Conservation (phyloP, 2,329 filamentous ascomycete genomes). For the Paracamarosporium sp. region DNA sequence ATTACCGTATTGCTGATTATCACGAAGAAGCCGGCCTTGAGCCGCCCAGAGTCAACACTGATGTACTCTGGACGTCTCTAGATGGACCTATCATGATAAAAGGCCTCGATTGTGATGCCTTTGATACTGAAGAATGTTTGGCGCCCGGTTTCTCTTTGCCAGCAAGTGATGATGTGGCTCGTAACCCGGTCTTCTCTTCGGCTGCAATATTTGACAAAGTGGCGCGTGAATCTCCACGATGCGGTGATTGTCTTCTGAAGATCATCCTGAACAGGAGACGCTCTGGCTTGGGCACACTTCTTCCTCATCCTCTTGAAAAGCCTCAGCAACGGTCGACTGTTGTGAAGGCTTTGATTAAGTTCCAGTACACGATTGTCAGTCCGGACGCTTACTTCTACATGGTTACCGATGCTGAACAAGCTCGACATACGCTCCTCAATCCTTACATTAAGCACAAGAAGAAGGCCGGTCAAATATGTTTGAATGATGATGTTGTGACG, state of each 20-base stretch:
- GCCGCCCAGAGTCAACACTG: slow-evolving; percentile 49
- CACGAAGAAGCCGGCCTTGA: slow-evolving; percentile 49
- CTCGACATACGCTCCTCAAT: slow-evolving; percentile 46
- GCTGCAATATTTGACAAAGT: slow-evolving; percentile 50
- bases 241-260: slow-evolving; percentile 53
- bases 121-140: slow-evolving; percentile 51
- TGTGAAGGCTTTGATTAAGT: slow-evolving; percentile 50
- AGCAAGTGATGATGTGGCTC: slow-evolving; percentile 41
- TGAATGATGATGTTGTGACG: slow-evolving; percentile 54
- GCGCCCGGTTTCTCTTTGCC: slow-evolving; percentile 50
- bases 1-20: slow-evolving; percentile 45
- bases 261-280: slow-evolving; percentile 45
- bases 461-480: slow-evolving; percentile 49
- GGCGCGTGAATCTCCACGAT: slow-evolving; percentile 47
- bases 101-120: slow-evolving; percentile 50
- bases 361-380: slow-evolving; percentile 51
- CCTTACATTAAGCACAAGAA: slow-evolving; percentile 43
- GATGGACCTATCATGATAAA: slow-evolving; percentile 52
- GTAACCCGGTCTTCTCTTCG: slow-evolving; percentile 48
- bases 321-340: slow-evolving; percentile 41
- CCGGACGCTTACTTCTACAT: slow-evolving; percentile 52
- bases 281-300: slow-evolving; percentile 46
- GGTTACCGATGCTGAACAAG: slow-evolving; percentile 54
- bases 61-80: slow-evolving; percentile 52
- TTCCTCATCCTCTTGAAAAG: slow-evolving; percentile 42